A percentile compares a stretch with the other conserved stretches of the same genome.
These are phyloP conservation scores for Candida bentonensis DNA, from an alignment of 805 yeast species.

Conservation along the genomic window DNA sequence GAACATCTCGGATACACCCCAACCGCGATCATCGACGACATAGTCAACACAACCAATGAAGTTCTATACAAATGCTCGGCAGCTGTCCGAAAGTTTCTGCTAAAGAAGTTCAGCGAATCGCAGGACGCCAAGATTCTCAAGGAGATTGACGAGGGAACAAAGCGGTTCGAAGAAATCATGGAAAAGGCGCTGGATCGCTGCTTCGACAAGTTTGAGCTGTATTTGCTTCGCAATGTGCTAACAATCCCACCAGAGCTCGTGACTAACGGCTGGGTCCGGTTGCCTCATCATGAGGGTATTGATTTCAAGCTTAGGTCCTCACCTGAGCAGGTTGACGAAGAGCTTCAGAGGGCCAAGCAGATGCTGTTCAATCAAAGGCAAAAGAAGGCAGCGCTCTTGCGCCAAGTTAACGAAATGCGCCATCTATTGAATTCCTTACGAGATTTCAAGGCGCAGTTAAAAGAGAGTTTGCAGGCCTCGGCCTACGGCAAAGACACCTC, in stretches of 20 bases:
- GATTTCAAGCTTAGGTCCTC: slow-evolving; percentile 4
- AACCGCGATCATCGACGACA: slow-evolving; percentile 67
- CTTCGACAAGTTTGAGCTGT: slow-evolving; percentile 77
- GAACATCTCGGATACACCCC: slow-evolving; percentile 85
- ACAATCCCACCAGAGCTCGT: slow-evolving; percentile 53
- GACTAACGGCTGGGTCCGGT: slow-evolving; percentile 48
- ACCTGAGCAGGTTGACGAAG: neutral
- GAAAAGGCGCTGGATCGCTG: slow-evolving; percentile 67
- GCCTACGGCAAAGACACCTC: neutral
- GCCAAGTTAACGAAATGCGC: neutral
- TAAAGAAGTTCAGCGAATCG: slow-evolving; percentile 18
- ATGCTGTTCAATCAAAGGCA: neutral
- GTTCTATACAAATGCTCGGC: slow-evolving; percentile 69
- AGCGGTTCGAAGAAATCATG: slow-evolving; percentile 59
- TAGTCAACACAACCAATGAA: slow-evolving; percentile 76
- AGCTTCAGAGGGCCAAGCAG: neutral
- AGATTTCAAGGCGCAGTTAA: neutral
- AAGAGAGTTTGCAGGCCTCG: neutral
- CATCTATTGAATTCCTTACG: neutral
- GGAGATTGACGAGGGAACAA: slow-evolving; percentile 67
- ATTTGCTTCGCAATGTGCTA: slow-evolving; percentile 63
- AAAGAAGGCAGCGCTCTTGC: neutral
- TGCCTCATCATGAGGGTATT: slow-evolving; percentile 49
- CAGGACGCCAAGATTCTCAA: slow-evolving; percentile 10
- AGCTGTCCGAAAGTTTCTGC: slow-evolving; percentile 58